phyloP scores from a whole-genome alignment of 129 eudicot species.

The Chrysanthemum makinoi region DNA sequence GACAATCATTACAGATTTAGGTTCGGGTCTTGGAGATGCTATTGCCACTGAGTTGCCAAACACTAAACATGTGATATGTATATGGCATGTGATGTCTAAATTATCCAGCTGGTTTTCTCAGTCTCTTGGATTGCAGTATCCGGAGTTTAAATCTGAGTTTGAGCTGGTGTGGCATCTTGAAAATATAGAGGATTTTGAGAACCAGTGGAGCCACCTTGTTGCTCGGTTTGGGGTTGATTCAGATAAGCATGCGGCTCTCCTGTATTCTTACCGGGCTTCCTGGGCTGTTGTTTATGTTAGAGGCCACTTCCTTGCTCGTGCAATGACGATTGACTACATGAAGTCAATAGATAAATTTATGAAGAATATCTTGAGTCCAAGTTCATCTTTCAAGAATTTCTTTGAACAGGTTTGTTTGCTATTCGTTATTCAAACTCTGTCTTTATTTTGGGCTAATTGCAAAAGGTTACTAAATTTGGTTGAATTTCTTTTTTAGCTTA shows the following conservation, averaged over 20 bases:
- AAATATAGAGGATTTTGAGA: constrained; percentile 68
- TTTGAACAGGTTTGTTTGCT: constrained; percentile 52
- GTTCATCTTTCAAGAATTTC: constrained; percentile 49
- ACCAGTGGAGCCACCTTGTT: constrained; percentile 75
- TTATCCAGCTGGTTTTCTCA: constrained; percentile 69
- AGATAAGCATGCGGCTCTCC: constrained; percentile 61
- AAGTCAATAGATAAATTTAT: constrained; percentile 51
- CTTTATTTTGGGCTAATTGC: neutral
- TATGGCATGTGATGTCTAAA: constrained; percentile 62
- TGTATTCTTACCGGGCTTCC: constrained; percentile 47
- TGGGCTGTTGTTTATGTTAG: constrained; percentile 64
- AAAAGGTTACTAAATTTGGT: no score
- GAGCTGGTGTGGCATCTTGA: constrained; percentile 60
- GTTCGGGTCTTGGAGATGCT: constrained; percentile 66
- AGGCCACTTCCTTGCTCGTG: constrained; percentile 63
- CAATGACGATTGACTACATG: constrained; percentile 50
- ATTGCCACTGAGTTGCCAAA: constrained; percentile 62
- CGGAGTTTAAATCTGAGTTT: constrained; percentile 66
- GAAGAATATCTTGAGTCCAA: constrained; percentile 50
- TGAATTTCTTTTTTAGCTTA: no score
- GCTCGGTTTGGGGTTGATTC: constrained; percentile 58
- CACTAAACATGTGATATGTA: constrained; percentile 58
- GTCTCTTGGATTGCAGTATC: constrained; percentile 51
- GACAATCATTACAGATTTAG: constrained; percentile 72
- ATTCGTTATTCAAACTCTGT: neutral